phyloP scores from a whole-genome alignment of 176 grass and related monocot genomes.

The Puya raimondii region DNA sequence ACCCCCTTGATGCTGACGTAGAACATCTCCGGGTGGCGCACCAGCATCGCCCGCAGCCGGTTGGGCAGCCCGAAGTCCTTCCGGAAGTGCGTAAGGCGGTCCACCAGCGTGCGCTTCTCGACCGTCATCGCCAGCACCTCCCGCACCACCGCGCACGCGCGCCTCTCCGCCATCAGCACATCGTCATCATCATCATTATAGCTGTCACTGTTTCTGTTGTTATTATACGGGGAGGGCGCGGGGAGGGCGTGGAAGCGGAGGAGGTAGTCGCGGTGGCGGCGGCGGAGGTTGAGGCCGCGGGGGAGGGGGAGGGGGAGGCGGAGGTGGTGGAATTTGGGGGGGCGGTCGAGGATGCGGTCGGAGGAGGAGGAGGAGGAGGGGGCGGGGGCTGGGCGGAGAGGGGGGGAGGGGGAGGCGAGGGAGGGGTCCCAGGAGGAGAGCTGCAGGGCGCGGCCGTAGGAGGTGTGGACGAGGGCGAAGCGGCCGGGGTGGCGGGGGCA shows the following conservation, averaged over 20 bases:
- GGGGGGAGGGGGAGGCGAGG: conserved; percentile 19
- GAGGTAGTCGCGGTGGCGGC: conserved; percentile 49
- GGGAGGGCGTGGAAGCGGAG: conserved; percentile 42
- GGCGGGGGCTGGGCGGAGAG: conserved; percentile 10
- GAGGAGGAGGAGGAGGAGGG: not conserved
- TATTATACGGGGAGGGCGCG: conserved; percentile 39
- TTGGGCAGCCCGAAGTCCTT: conserved; percentile 67
- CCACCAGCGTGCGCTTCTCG: conserved; percentile 69
- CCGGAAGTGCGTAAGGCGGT: conserved; percentile 62
- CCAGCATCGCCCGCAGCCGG: conserved; percentile 42
- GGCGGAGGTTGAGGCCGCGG: conserved; percentile 58
- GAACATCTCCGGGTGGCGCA: conserved; percentile 80
- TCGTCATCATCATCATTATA: not conserved
- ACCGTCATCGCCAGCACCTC: conserved; percentile 63
- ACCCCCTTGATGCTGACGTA: conserved; percentile 79
- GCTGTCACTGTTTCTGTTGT: conserved; percentile 1
- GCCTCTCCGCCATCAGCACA: conserved; percentile 47
- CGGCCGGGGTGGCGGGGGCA: conserved; percentile 38
- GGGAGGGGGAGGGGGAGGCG: conserved; percentile 51
- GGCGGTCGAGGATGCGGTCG: conserved; percentile 48
- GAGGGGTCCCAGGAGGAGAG: conserved; percentile 29
- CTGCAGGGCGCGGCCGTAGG: conserved; percentile 42
- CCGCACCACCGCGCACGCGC: conserved; percentile 53
- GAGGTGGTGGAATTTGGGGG: conserved; percentile 44
- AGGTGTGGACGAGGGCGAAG: conserved; percentile 40